These are phyloP conservation scores for Pecoramyces ruminantium DNA, from an alignment of 192 early-diverging fungal genomes.

Conservation along the genomic window DNA sequence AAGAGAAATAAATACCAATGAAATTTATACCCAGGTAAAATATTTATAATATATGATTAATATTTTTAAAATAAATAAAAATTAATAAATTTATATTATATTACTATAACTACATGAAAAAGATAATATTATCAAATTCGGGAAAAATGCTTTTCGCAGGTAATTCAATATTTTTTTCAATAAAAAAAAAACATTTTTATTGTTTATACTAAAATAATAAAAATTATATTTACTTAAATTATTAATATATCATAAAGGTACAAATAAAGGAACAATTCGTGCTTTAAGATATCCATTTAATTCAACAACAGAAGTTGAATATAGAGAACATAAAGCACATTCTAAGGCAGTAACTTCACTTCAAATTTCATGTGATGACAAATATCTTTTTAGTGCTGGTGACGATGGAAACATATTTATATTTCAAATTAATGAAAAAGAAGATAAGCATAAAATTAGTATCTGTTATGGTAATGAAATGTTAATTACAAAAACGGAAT, in stretches of 20 bases:
- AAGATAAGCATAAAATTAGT: conserved; percentile 11
- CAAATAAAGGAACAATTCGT: neutral
- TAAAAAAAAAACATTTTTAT: too few species aligned
- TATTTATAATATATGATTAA: too few species aligned
- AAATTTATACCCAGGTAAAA: conserved; percentile 20
- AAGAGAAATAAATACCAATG: conserved; percentile 19
- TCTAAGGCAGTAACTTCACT: conserved; percentile 27
- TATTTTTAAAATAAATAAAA: too few species aligned
- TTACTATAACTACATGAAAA: too few species aligned
- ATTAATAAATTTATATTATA: too few species aligned
- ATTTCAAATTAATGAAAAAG: conserved; percentile 35
- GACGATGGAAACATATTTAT: conserved; percentile 40
- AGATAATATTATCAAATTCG: conserved; percentile 20
- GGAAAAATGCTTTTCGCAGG: conserved; percentile 41
- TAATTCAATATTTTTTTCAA: neutral
- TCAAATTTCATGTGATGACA: conserved; percentile 35
- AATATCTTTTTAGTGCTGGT: conserved; percentile 31
- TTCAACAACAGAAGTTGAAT: neutral
- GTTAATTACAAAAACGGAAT: conserved; percentile 39
- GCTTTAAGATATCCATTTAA: neutral
- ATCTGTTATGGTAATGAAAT: conserved; percentile 12
- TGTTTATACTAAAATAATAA: too few species aligned
- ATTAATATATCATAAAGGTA: too few species aligned
- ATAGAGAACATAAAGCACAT: conserved; percentile 36
- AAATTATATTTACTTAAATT: too few species aligned